Evolutionary conservation across 345 rosid species (phyloP).

Genomic region (rapeseed (Brassica napus)): Da-Ae NC_063442.1:1525001-1525500

Average conservation of each 20-base stretch:
- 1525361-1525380: too few relatives aligned
- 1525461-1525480: too few relatives aligned
- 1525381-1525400: too few relatives aligned
- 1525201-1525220: slow-evolving; percentile 66
- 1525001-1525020: slow-evolving; percentile 11
- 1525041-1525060: not conserved
- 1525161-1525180: slow-evolving; percentile 61
- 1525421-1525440: too few relatives aligned
- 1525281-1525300: slow-evolving; percentile 70
- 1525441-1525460: too few relatives aligned
- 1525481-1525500: too few relatives aligned
- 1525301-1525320: slow-evolving; percentile 79
- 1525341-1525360: slow-evolving; percentile 49
- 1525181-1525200: slow-evolving; percentile 63
- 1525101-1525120: slow-evolving; percentile 26
- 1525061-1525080: not conserved
- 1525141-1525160: slow-evolving; percentile 55
- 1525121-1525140: slow-evolving; percentile 60
- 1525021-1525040: not conserved
- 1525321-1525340: slow-evolving; percentile 79
- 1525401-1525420: too few relatives aligned
- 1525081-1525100: not conserved
- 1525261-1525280: slow-evolving; percentile 58
- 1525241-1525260: slow-evolving; percentile 48
- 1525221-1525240: slow-evolving; percentile 68